Conservation (phyloP, 2,329 filamentous ascomycete species). For the Aureobasidium vineae region DNA sequence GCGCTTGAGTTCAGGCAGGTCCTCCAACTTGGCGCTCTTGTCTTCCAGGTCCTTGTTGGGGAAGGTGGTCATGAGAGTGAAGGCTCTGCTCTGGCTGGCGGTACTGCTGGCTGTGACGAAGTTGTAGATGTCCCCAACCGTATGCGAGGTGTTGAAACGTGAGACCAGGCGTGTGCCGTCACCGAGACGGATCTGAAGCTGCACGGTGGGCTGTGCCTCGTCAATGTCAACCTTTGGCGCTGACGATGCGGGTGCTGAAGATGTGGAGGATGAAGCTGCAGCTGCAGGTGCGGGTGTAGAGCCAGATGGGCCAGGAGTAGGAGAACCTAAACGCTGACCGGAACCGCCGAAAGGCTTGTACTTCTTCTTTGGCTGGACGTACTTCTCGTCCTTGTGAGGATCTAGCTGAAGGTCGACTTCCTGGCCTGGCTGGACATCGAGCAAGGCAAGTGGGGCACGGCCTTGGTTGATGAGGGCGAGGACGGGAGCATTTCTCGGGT, state of each 20-base stretch:
- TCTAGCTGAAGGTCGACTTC: slow-evolving; percentile 74
- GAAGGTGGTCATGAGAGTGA: slow-evolving; percentile 78
- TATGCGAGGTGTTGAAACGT: slow-evolving; percentile 77
- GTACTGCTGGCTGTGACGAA: slow-evolving; percentile 68
- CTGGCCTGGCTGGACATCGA: slow-evolving; percentile 72
- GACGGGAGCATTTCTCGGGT: slow-evolving; percentile 69
- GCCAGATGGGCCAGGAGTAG: slow-evolving; percentile 63
- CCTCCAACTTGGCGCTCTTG: slow-evolving; percentile 51
- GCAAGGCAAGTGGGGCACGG: slow-evolving; percentile 71
- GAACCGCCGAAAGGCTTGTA: slow-evolving; percentile 73
- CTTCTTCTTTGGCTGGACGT: slow-evolving; percentile 67
- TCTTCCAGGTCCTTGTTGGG: slow-evolving; percentile 78
- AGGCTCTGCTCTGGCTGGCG: slow-evolving; percentile 57
- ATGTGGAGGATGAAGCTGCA: slow-evolving; percentile 35
- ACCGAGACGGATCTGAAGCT: slow-evolving; percentile 72
- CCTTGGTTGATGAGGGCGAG: slow-evolving; percentile 74
- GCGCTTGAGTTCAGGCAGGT: slow-evolving; percentile 52
- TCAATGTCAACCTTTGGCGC: slow-evolving; percentile 56
- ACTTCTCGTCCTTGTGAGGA: slow-evolving; percentile 72
- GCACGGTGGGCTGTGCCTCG: slow-evolving; percentile 64
- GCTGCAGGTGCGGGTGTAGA: slow-evolving; percentile 33
- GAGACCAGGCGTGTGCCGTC: slow-evolving; percentile 75
- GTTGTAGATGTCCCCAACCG: slow-evolving; percentile 71
- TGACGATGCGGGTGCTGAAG: slow-evolving; percentile 38
- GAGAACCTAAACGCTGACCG: slow-evolving; percentile 73